A percentile compares a stretch with the other conserved stretches of the same genome.
phyloP scores from a whole-genome alignment of 768 basidiomycete species.

The Leucosporidium scottii region DNA sequence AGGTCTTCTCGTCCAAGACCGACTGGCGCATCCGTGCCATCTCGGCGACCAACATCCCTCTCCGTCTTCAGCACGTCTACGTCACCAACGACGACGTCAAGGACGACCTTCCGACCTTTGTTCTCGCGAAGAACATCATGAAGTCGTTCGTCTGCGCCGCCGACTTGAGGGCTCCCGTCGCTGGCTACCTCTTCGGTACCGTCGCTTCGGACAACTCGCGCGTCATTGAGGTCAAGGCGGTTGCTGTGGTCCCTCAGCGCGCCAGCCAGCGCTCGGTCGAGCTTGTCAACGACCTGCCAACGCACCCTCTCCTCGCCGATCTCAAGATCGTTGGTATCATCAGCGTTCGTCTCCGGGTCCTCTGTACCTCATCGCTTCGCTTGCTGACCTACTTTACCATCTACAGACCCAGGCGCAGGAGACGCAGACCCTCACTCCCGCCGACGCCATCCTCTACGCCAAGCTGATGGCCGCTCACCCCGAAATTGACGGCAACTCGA shows the following conservation, averaged over 20 bases:
- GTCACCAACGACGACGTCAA: constrained; percentile 99
- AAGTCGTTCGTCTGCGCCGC: constrained; percentile 87
- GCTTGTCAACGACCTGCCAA: constrained; percentile 78
- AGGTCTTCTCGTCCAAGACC: constrained; percentile 98
- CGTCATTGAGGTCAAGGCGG: constrained; percentile 96
- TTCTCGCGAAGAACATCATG: constrained; percentile 93
- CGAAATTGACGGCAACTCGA: constrained; percentile 80
- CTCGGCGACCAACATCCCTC: constrained; percentile 87
- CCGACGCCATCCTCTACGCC: constrained; percentile 87
- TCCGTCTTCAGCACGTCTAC: constrained; percentile 96
- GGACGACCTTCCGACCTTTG: constrained; percentile 93
- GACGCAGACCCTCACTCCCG: constrained; percentile 82
- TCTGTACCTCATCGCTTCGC: neutral
- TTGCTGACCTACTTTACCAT: neutral
- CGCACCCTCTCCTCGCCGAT: constrained; percentile 89
- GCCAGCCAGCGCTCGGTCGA: constrained; percentile 89
- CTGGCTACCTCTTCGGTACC: constrained; percentile 79
- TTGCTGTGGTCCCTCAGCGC: constrained; percentile 96
- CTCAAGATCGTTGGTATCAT: constrained; percentile 54
- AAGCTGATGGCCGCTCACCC: constrained; percentile 95
- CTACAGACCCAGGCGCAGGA: constrained; percentile 84
- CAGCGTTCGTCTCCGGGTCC: constrained; percentile 4
- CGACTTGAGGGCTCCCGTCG: constrained; percentile 92
- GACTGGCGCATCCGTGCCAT: constrained; percentile 99
- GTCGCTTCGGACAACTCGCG: constrained; percentile 87